Evolutionary conservation across 208 protist genomes (phyloP), one percentile per base, ranked within the genome.

Genomic region (Acanthamoeba lenticulata): DNA sequence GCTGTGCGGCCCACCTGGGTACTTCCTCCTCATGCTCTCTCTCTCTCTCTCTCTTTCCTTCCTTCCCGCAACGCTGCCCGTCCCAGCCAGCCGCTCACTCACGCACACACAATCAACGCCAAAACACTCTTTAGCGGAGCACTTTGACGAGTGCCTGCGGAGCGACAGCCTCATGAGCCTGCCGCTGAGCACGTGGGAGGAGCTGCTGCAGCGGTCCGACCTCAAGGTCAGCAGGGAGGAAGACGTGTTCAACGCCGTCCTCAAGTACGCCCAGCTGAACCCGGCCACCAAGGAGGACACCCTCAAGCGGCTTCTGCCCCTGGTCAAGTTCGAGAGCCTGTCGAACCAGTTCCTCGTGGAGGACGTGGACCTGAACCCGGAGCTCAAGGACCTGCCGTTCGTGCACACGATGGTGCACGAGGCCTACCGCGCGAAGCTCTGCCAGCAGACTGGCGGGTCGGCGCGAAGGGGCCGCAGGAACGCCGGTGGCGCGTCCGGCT

Each of bases 391-490:
- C 3, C 27, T 89, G n/a, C 5, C 44, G 44, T 65, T 89, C 49
- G 49, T 89, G 29, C 79, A 89, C 27, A 44, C 27, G 42, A 38
- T 89, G 27, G 45, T 89, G 2, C 79, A 89, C 49, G 79, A 89
- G 79, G 79, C 79, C 79, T 89, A 89, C 32, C 79, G 79, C 40
- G 29, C 52, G 32, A 89, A 89, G 79, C 79, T 89, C 49, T 89
- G 60, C 36, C 79, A 52, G 27, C 69, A 79, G 69, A 45, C 69
- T 36, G 69, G 69, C 24, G 69, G 69, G 5, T 29, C 36, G 7
- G n/a, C 69, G 38, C 69, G 4, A 7, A 4, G n/a, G 2, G 13
- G 19, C 17, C 38, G 69, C 7, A 19, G 40, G 7, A 0, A 7
- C 13, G 40, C 34, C 69, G 34, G 69, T 13, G 38, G 69, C 38